phyloP scores from a whole-genome alignment of 1,284 basidiomycete species.

The Ceratobasidium sp. region DNA sequence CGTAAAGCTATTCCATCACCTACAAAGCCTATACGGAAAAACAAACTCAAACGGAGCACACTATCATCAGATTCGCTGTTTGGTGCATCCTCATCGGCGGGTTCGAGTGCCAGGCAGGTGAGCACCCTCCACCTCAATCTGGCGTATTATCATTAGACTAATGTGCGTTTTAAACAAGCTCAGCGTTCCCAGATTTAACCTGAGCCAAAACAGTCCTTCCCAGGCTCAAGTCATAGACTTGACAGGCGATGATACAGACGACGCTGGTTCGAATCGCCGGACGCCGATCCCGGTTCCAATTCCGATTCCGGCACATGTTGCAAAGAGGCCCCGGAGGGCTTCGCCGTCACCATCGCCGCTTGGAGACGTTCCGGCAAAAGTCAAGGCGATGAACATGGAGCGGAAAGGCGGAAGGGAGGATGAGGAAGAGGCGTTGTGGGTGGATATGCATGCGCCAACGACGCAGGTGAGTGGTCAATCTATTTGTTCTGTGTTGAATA shows the following conservation, averaged over 20 bases:
- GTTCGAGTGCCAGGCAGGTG: conserved; percentile 26
- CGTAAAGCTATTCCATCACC: conserved; percentile 23
- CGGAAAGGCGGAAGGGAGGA: not conserved
- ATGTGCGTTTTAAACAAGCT: conserved; percentile 10
- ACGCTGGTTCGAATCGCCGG: not conserved
- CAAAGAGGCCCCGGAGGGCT: conserved; percentile 29
- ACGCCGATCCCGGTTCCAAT: conserved; percentile 27
- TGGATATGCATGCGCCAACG: conserved; percentile 38
- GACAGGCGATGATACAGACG: conserved; percentile 26
- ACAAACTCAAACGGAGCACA: conserved; percentile 31
- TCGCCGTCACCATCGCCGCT: conserved; percentile 32
- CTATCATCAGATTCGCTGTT: conserved; percentile 34
- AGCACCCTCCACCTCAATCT: not conserved
- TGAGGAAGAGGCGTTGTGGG: conserved; percentile 27
- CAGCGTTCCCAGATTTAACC: conserved; percentile 32
- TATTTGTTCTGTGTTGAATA: not conserved
- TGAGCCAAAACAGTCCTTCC: conserved; percentile 15
- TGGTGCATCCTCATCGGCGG: not conserved
- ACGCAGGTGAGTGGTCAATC: conserved; percentile 8
- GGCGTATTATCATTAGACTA: not conserved
- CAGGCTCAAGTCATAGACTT: conserved; percentile 34
- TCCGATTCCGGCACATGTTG: conserved; percentile 2
- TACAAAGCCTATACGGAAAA: conserved; percentile 20
- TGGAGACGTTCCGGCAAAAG: not conserved
- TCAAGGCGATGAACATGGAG: not conserved